Evolutionary conservation across 2,329 filamentous ascomycete species (phyloP), one percentile per base, ranked within the genome.

Genomic region (Penicillium decumbens): DNA sequence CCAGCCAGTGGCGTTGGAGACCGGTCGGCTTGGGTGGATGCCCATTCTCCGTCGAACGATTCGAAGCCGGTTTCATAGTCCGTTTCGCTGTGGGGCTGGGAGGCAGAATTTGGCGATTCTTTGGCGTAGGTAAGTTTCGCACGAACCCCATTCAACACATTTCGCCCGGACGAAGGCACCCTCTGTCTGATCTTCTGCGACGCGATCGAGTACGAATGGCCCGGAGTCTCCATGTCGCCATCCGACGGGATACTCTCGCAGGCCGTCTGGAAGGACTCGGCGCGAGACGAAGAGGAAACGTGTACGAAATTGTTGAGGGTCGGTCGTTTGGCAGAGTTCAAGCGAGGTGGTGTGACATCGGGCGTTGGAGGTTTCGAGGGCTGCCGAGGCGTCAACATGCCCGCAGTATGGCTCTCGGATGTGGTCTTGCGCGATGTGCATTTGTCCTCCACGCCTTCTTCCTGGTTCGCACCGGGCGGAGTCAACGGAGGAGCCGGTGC

Each of bases 241-340:
- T 84, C 85, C 1, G 80, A 81, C 15, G 77, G 77, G 1, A 80
- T 78, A 39, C 80, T 79, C 67, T 90, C 87, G 33, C 75, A 77
- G 4, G 87, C 87, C 2, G 87, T 90, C 57, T 74, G 83, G 62
- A 89, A 90, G 1, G 87, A 89, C 45, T 85, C 83, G 20, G 83
- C 78, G 33, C 78, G 78, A n/a, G 81, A 84, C 1, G 75, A 76
- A 6, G 77, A 69, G 2, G 76, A 83, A 8, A 76, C 69, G 53
- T 79, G 80, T 28, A 79, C 80, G 20, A 79, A 77, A 55, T 83
- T 78, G 54, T 68, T 70, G 39, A 75, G 61, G 15, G 68, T 65
- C 15, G 78, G 58, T 47, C 63, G 66, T 48, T 61, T 56, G 4
- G 58, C 57, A n/a, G 66, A 61, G 23, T 61, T 56, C 28, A 62